Conservation (phyloP, 495 filamentous ascomycete species). For the Ascodesmis nigricans region DNA sequence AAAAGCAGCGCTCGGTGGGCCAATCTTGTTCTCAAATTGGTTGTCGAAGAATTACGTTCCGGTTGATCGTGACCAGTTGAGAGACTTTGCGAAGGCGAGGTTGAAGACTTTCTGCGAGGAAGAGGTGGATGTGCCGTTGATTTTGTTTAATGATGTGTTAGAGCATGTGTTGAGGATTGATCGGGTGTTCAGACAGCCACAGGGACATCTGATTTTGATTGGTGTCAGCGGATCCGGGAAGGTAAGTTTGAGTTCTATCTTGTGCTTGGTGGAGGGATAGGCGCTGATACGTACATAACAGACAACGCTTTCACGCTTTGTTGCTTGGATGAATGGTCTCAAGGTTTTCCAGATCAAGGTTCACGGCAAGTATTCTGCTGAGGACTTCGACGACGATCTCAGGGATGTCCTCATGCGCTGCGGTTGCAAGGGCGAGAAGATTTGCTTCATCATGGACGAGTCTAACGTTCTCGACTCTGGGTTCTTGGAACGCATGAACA, state of each 20-base stretch:
- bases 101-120: constrained; percentile 98
- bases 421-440: constrained; percentile 96
- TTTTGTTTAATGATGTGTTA: constrained; percentile 93
- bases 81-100: constrained; percentile 92
- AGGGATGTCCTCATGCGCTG: constrained; percentile 78
- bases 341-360: constrained; percentile 99
- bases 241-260: constrained; percentile 7
- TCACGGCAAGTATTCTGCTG: constrained; percentile 91
- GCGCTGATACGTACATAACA: too few species aligned
- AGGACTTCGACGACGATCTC: constrained; percentile 96
- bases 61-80: constrained; percentile 77
- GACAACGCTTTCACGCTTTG: constrained; percentile 91
- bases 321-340: constrained; percentile 99
- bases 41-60: constrained; percentile 97
- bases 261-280: too few species aligned
- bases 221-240: constrained; percentile 96
- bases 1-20: constrained; percentile 65
- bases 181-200: constrained; percentile 91
- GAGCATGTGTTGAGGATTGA: constrained; percentile 97
- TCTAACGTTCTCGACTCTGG: constrained; percentile 95
- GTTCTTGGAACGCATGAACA: constrained; percentile 98
- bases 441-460: constrained; percentile 99
- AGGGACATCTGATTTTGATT: constrained; percentile 94
- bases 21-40: constrained; percentile 97
- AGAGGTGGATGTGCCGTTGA: constrained; percentile 92